Evolutionary conservation across 805 yeast species (phyloP).

Genomic region (Ogataea pilisensis): DNA sequence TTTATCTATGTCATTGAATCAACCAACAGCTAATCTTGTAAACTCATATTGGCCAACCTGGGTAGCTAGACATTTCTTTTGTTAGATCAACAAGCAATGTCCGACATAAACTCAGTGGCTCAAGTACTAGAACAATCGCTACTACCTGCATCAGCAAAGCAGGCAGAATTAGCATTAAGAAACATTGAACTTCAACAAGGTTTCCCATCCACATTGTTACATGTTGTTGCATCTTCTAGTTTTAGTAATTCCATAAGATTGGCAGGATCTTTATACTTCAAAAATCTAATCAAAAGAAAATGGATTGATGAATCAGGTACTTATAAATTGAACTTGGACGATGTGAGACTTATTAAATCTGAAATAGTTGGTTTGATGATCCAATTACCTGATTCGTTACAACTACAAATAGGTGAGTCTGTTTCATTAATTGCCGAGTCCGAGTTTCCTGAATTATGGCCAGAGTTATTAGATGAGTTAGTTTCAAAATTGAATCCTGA

Average conservation of each 20-base stretch:
- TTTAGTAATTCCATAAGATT: slow-evolving; percentile 57
- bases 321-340: slow-evolving; percentile 55
- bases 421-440: slow-evolving; percentile 90
- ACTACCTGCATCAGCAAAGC: slow-evolving; percentile 57
- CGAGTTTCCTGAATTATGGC: slow-evolving; percentile 94
- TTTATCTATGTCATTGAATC: too few species aligned
- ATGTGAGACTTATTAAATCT: slow-evolving; percentile 62
- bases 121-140: slow-evolving; percentile 59
- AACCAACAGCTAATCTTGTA: too few species aligned
- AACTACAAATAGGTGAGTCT: slow-evolving; percentile 93
- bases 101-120: slow-evolving; percentile 51
- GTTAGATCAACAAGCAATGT: slow-evolving; percentile 13
- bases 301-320: slow-evolving; percentile 92
- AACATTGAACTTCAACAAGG: slow-evolving; percentile 64
- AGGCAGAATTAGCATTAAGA: slow-evolving; percentile 62
- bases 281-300: slow-evolving; percentile 75
- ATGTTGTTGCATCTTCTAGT: slow-evolving; percentile 64
- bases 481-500: slow-evolving; percentile 58
- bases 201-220: slow-evolving; percentile 70
- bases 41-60: too few species aligned
- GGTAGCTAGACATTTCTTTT: too few species aligned
- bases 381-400: slow-evolving; percentile 69
- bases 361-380: slow-evolving; percentile 89
- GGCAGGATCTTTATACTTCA: slow-evolving; percentile 88
- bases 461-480: slow-evolving; percentile 66